Evolutionary conservation across 441 rosid species (phyloP).

Genomic region (Populus trichocarpa): DNA sequence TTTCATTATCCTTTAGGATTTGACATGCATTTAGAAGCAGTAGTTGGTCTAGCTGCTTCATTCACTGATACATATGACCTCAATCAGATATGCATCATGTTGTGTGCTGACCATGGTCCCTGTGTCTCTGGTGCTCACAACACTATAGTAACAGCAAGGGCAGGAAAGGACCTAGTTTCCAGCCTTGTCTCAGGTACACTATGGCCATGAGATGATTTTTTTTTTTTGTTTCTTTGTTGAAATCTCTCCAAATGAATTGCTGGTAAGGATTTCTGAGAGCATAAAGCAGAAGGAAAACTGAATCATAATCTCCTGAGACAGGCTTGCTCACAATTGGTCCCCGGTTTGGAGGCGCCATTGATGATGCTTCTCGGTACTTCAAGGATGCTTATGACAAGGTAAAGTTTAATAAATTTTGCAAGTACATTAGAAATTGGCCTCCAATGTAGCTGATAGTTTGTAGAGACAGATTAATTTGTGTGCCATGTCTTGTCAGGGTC

Average conservation of each 20-base stretch:
- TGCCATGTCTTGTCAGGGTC: slow-evolving; percentile 44
- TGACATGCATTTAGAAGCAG: slow-evolving; percentile 4
- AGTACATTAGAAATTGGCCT: neutral
- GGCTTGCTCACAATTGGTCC: slow-evolving; percentile 97
- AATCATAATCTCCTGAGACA: slow-evolving; percentile 32
- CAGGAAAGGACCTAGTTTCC: slow-evolving; percentile 97
- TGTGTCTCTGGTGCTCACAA: slow-evolving; percentile 98
- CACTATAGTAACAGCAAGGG: slow-evolving; percentile 94
- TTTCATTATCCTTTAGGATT: neutral
- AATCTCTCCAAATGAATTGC: neutral
- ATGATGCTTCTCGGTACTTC: slow-evolving; percentile 93
- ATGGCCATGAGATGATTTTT: slow-evolving; percentile 2
- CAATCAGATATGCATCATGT: slow-evolving; percentile 86
- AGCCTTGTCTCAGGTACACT: slow-evolving; percentile 80
- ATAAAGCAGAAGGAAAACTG: slow-evolving; percentile 6
- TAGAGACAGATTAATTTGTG: slow-evolving; percentile 13
- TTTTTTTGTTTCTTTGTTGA: neutral
- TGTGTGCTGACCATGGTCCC: slow-evolving; percentile 97
- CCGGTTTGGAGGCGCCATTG: slow-evolving; percentile 97
- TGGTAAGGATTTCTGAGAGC: neutral
- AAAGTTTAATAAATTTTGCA: slow-evolving; percentile 18
- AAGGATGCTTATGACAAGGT: slow-evolving; percentile 95
- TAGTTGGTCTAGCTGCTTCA: slow-evolving; percentile 1
- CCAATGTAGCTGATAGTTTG: neutral
- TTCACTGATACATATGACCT: slow-evolving; percentile 19